Percentiles rank a stretch among this genome's conserved stretches.
phyloP scores from a whole-genome alignment of 2,329 filamentous ascomycete genomes.

The Sarocladium strictum region DNA sequence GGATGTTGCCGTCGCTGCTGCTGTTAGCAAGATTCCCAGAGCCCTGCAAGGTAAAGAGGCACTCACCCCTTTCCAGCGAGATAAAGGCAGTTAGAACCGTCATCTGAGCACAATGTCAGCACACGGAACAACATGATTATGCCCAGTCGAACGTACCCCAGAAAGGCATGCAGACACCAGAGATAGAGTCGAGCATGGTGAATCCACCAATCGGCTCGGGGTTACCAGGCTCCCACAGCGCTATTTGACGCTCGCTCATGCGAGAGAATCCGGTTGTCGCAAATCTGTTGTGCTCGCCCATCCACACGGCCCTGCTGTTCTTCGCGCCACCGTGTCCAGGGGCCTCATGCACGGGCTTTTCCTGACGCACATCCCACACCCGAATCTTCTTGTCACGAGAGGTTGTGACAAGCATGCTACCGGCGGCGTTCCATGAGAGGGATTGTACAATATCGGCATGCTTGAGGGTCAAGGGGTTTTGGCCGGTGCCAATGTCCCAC shows the following conservation, averaged over 20 bases:
- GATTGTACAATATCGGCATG: conserved; percentile 92
- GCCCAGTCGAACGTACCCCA: conserved; percentile 56
- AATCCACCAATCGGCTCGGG: conserved; percentile 87
- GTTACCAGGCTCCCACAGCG: conserved; percentile 87
- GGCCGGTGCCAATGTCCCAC: conserved; percentile 84
- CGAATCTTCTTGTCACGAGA: conserved; percentile 97
- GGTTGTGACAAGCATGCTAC: conserved; percentile 81
- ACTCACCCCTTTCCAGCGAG: conserved; percentile 92
- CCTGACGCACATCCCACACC: conserved; percentile 94
- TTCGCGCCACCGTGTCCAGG: conserved; percentile 88
- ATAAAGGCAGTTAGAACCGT: conserved; percentile 91
- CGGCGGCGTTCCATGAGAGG: conserved; percentile 89
- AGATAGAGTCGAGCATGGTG: conserved; percentile 86
- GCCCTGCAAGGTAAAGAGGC: not conserved
- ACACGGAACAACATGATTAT: not conserved
- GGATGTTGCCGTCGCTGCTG: conserved; percentile 88
- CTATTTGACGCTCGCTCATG: conserved; percentile 97
- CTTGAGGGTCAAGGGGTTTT: conserved; percentile 69
- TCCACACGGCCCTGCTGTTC: conserved; percentile 94
- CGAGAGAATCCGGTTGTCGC: conserved; percentile 95
- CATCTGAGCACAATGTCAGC: conserved; percentile 49
- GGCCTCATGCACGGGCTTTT: conserved; percentile 78
- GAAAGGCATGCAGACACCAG: conserved; percentile 98
- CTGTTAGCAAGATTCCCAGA: not conserved
- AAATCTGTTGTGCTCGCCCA: conserved; percentile 94